Percentiles rank a stretch among this genome's conserved stretches.
These are phyloP conservation scores for Ophiostoma novo-ulmi DNA, from an alignment of 2,329 filamentous ascomycete genomes.

Conservation along the genomic window DNA sequence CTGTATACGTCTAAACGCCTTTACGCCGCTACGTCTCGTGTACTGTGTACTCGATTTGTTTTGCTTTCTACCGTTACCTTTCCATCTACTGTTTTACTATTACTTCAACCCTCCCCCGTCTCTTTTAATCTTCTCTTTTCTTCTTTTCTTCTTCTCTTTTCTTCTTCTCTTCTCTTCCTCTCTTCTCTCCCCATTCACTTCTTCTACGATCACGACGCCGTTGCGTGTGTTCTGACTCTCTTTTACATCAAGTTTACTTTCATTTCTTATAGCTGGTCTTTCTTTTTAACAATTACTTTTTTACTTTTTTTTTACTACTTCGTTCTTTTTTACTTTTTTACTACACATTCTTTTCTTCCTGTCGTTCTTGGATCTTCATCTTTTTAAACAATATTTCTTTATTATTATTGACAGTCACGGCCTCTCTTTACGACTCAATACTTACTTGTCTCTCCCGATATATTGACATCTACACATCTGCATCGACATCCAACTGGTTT, in stretches of 20 bases:
- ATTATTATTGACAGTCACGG: constrained; percentile 34
- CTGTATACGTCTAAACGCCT: background rate
- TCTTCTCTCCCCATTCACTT: constrained; percentile 17
- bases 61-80: background rate
- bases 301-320: constrained; percentile 40
- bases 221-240: constrained; percentile 35
- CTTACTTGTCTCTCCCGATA: background rate
- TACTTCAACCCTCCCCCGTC: background rate
- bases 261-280: constrained; percentile 15
- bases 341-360: constrained; percentile 7
- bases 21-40: background rate
- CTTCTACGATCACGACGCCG: constrained; percentile 29
- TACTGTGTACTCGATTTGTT: background rate
- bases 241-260: constrained; percentile 13
- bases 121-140: background rate
- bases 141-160: background rate
- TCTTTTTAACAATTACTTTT: constrained; percentile 29
- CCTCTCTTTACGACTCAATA: constrained; percentile 19
- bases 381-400: constrained; percentile 33
- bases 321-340: constrained; percentile 29
- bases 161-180: background rate
- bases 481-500: constrained; percentile 47
- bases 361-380: constrained; percentile 4
- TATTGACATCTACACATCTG: background rate
- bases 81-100: background rate